Evolutionary conservation across 345 rosid species (phyloP).

Genomic region (Odontarrhena argentea): DNA sequence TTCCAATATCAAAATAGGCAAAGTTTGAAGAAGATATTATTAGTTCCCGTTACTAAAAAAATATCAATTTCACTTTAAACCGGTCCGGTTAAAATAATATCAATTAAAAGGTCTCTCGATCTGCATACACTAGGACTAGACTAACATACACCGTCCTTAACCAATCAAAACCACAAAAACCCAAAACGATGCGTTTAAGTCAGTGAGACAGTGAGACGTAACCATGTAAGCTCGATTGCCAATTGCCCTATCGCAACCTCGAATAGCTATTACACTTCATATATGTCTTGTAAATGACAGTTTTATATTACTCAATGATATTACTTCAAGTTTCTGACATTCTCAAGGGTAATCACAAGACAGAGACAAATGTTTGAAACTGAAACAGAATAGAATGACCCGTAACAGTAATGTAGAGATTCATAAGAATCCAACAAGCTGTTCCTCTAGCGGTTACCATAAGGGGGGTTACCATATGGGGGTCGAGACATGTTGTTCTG

Average conservation of each 20-base stretch:
- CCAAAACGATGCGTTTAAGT: not conserved
- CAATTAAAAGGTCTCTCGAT: not conserved
- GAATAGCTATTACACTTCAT: not conserved
- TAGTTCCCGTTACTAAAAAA: not conserved
- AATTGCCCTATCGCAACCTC: not conserved
- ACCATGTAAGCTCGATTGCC: not conserved
- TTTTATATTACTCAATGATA: slow-evolving; percentile 16
- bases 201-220: no score
- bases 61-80: not conserved
- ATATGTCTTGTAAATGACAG: slow-evolving; percentile 8
- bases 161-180: not conserved
- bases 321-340: slow-evolving; percentile 1
- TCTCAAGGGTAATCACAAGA: not conserved
- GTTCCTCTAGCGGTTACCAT: slow-evolving; percentile 39
- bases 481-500: slow-evolving; percentile 44
- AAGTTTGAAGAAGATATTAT: no score
- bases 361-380: not conserved
- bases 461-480: slow-evolving; percentile 46
- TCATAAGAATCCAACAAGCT: slow-evolving; percentile 18
- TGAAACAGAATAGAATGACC: not conserved
- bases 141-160: not conserved
- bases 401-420: slow-evolving; percentile 3
- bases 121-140: not conserved
- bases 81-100: not conserved
- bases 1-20: not conserved